These are phyloP conservation scores for Microcyclospora pomicola DNA, from an alignment of 2,329 filamentous ascomycete genomes.

Conservation along the genomic window DNA sequence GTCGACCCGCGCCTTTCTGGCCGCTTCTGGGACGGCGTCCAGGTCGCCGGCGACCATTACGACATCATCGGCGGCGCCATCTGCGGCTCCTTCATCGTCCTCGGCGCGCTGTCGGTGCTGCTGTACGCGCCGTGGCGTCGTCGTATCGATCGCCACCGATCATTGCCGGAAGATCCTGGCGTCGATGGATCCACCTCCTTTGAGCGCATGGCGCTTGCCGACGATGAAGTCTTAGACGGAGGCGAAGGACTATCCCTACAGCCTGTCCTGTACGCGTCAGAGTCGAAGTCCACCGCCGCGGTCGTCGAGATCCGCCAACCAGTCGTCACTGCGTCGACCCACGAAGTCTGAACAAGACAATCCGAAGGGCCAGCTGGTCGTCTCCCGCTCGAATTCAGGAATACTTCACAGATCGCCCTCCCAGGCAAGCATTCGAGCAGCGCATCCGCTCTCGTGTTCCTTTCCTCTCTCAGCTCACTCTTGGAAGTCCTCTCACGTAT, in stretches of 20 bases:
- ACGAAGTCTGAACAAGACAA: background rate
- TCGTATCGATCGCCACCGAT: constrained; percentile 32
- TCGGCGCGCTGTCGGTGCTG: constrained; percentile 59
- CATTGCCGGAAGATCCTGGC: background rate
- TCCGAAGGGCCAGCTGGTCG: background rate
- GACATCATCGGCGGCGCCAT: constrained; percentile 78
- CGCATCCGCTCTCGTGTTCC: too few relatives aligned
- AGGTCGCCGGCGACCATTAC: constrained; percentile 62
- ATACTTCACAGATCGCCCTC: too few relatives aligned
- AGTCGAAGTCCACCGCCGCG: background rate
- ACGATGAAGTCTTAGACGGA: background rate
- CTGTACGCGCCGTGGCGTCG: constrained; percentile 69
- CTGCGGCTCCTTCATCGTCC: constrained; percentile 68
- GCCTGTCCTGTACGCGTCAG: background rate
- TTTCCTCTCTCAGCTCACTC: too few relatives aligned
- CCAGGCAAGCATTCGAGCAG: too few relatives aligned
- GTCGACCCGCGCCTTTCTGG: constrained; percentile 55
- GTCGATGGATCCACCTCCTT: constrained; percentile 1
- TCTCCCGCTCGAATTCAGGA: too few relatives aligned
- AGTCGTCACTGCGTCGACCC: background rate
- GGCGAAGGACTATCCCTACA: background rate
- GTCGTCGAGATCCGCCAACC: background rate
- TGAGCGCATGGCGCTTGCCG: background rate
- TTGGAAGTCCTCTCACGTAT: too few relatives aligned
- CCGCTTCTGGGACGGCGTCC: constrained; percentile 81